Evolutionary conservation across 2,329 filamentous ascomycete genomes (phyloP), one percentile per base, ranked within the genome.

Genomic region (Epichloe coenophiala): DNA sequence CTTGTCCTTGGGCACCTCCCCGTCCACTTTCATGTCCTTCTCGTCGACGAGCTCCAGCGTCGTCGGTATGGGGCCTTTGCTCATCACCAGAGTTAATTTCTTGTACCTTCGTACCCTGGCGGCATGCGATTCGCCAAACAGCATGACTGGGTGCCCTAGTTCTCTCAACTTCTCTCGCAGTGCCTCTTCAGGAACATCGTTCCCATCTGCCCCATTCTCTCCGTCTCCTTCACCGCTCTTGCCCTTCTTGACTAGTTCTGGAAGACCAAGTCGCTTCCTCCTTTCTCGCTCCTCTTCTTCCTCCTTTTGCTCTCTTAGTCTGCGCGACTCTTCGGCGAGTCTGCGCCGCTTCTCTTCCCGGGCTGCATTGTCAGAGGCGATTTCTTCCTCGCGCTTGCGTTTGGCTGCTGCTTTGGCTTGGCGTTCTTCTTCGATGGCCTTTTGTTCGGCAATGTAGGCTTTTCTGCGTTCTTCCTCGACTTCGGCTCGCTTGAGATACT

Each of bases 371-470:
- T 84, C 83, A 23, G 81, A 77, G 2, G 82, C 81, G 51, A 86
- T 85, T 27, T 95, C 90, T 37, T 95, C 90, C 49, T 97, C 91
- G 23, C 81, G 78, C 67, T 94, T 93, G 58, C 91, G 86, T 70
- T 97, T 97, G 59, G 84, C 82, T 1, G 78, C 76, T 1, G 80
- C 72, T 56, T 81, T 83, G 54, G 84, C 80, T 53, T 81, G 73
- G 31, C 87, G 86, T 61, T 87, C 82, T 39, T 74, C 75, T 58
- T 89, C 86, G 48, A 88, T 72, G 4, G 78, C 78, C 56, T 81
- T 80, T 65, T 97, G 90, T 60, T 95, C 88, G 13, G 84, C 84
- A 2, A 81, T 72, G 70, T 98, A 98, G 54, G 83, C 80, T 39
- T 82, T 84, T 62, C 86, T 74, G 49, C 93, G 84, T 60, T 86